Evolutionary conservation across 2,329 filamentous ascomycete species (phyloP).

Genomic region (Albifimbria verrucaria): DNA sequence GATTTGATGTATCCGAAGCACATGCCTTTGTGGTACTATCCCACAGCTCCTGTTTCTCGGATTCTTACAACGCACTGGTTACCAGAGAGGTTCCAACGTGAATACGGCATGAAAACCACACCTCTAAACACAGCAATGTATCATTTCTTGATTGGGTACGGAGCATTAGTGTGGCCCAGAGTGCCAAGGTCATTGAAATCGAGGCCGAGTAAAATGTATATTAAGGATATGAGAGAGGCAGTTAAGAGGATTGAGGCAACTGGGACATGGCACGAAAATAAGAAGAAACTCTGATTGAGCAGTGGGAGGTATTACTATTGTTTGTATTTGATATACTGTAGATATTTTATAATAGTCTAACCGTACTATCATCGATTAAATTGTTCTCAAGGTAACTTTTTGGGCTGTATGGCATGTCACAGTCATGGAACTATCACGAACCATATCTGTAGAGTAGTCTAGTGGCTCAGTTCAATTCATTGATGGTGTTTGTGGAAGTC

Average conservation of each 20-base stretch:
- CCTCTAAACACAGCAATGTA: constrained; percentile 4
- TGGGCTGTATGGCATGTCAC: too few relatives aligned
- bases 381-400: too few relatives aligned
- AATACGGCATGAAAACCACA: constrained; percentile 18
- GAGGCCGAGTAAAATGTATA: constrained; percentile 12
- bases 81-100: constrained; percentile 17
- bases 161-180: constrained; percentile 21
- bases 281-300: background rate
- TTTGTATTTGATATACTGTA: too few relatives aligned
- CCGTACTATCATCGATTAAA: too few relatives aligned
- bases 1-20: constrained; percentile 20
- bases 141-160: background rate
- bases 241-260: constrained; percentile 14
- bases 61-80: constrained; percentile 12
- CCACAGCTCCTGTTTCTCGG: constrained; percentile 14
- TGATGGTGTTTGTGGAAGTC: too few relatives aligned
- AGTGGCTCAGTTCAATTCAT: too few relatives aligned
- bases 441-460: too few relatives aligned
- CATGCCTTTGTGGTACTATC: constrained; percentile 16
- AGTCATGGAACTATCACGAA: too few relatives aligned
- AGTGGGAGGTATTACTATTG: too few relatives aligned
- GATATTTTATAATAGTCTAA: too few relatives aligned
- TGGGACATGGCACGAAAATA: constrained; percentile 2
- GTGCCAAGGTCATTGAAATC: constrained; percentile 3
- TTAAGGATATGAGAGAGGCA: constrained; percentile 20